A percentile compares a stretch with the other conserved stretches of the same genome.
phyloP scores from a whole-genome alignment of 805 yeast genomes.

The Saturnispora hagleri region DNA sequence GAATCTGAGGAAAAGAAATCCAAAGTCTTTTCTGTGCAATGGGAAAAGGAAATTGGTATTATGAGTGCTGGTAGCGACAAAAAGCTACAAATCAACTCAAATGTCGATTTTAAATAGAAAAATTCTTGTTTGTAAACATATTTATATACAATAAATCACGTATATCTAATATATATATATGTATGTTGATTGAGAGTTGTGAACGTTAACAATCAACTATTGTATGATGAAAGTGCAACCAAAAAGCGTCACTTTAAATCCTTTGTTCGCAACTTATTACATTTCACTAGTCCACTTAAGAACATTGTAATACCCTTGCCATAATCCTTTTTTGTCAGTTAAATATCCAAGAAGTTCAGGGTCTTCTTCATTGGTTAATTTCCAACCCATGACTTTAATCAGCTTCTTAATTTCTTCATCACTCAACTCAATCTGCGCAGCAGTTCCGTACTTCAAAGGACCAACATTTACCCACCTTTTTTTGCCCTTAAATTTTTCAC shows the following conservation, averaged over 20 bases:
- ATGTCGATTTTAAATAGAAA: slow-evolving; percentile 20
- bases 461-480: slow-evolving; percentile 83
- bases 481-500: slow-evolving; percentile 25
- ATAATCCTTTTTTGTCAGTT: slow-evolving; percentile 55
- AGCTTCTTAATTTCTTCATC: slow-evolving; percentile 56
- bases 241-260: background rate
- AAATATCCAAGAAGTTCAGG: slow-evolving; percentile 48
- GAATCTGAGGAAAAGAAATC: slow-evolving; percentile 44
- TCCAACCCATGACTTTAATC: slow-evolving; percentile 58
- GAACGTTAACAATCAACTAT: background rate
- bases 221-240: background rate
- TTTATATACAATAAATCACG: background rate
- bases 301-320: slow-evolving; percentile 74
- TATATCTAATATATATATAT: background rate
- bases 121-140: background rate
- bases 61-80: slow-evolving; percentile 93
- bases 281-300: slow-evolving; percentile 41
- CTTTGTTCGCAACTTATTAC: background rate
- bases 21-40: slow-evolving; percentile 79
- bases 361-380: slow-evolving; percentile 27
- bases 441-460: slow-evolving; percentile 86
- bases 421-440: slow-evolving; percentile 66
- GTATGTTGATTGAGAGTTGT: background rate
- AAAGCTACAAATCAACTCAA: slow-evolving; percentile 69
- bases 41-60: slow-evolving; percentile 75